Base-by-base conservation (phyloP, 495 filamentous ascomycete genomes). In the Annulohypoxylon stygium region DNA sequence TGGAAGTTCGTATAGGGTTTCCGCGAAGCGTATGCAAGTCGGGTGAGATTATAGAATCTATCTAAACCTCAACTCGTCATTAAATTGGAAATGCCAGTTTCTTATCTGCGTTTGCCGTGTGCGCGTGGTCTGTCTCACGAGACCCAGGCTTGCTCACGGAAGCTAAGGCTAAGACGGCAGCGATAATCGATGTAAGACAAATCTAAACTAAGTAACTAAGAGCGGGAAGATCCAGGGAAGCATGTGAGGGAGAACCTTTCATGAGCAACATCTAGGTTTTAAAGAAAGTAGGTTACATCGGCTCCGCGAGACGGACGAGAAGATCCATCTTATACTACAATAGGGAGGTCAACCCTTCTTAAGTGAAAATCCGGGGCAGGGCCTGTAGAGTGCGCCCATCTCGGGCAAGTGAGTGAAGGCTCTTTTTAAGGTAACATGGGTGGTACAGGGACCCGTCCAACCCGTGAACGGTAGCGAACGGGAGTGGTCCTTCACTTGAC, bases 401-500 rank as follows among this genome's bases (percentile, higher is more conserved):
- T 70, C 64, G 72, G 72, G 51, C 67, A 70, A 67, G 67, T 16
- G 51, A 39, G 26, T 66, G 71, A 69, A 66, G 71, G 61, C 55
- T 70, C 63, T 70, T 54, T 58, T 64, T 12, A 54, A 70, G n/a
- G 67, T 67, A 63, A 63, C 67, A 63, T 70, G 72, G 67, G 53
- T 25, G 30, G 37, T 62, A 64, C 66, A 67, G 50, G 67, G 67
- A 57, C 59, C 41, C 67, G 67, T 64, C 16, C 4, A 67, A 43
- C 39, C 39, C 39, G 39, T 43, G 39, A 57, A 58, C 59, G 72
- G 72, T 70, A 70, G 50, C 59, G 72, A 75, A 67, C 72, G 67
- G 67, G 18, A 67, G 34, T 70, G 67, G 43, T 60, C 67, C 67
- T 43, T 70, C 67, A 75, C 55, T 75, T 75, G 67, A 75, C 67